phyloP scores from a whole-genome alignment of 2,329 filamentous ascomycete species.

The Trichoderma aggressivum region DNA sequence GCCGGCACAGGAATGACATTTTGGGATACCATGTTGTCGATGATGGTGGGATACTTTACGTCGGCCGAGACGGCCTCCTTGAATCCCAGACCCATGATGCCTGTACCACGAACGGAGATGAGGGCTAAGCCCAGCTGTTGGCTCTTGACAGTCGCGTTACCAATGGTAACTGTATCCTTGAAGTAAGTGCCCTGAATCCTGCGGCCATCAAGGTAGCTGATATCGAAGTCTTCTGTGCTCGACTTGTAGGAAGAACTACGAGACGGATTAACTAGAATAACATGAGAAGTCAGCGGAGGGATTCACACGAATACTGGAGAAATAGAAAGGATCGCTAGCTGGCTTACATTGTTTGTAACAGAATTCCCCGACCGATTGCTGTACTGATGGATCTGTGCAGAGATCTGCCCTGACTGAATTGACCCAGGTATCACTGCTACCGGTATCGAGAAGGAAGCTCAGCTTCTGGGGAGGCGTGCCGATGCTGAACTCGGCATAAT shows the following conservation, averaged over 20 bases:
- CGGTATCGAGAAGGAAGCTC: slow-evolving; percentile 58
- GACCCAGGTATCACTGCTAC: slow-evolving; percentile 62
- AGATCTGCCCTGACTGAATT: slow-evolving; percentile 56
- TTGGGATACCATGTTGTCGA: slow-evolving; percentile 61
- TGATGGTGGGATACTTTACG: slow-evolving; percentile 53
- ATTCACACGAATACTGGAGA: not conserved
- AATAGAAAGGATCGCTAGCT: not conserved
- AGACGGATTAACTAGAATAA: slow-evolving; percentile 35
- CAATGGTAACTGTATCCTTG: slow-evolving; percentile 52
- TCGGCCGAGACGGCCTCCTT: slow-evolving; percentile 46
- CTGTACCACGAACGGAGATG: slow-evolving; percentile 47
- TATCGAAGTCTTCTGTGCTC: slow-evolving; percentile 50
- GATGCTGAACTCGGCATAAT: slow-evolving; percentile 55
- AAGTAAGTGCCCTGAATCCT: slow-evolving; percentile 56
- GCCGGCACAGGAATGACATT: slow-evolving; percentile 60
- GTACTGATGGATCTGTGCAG: slow-evolving; percentile 46
- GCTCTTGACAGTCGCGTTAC: slow-evolving; percentile 42
- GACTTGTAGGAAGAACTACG: slow-evolving; percentile 48
- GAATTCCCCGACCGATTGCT: slow-evolving; percentile 35
- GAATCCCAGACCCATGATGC: slow-evolving; percentile 59
- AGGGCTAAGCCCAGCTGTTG: slow-evolving; percentile 56
- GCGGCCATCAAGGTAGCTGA: slow-evolving; percentile 58
- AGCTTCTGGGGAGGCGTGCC: slow-evolving; percentile 57
- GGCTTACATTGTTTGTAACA: slow-evolving; percentile 26
- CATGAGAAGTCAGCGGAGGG: not conserved